These are phyloP conservation scores for Schizochytrium sp. DNA, from an alignment of 108 stramenopile species.

Conservation along the genomic window DNA sequence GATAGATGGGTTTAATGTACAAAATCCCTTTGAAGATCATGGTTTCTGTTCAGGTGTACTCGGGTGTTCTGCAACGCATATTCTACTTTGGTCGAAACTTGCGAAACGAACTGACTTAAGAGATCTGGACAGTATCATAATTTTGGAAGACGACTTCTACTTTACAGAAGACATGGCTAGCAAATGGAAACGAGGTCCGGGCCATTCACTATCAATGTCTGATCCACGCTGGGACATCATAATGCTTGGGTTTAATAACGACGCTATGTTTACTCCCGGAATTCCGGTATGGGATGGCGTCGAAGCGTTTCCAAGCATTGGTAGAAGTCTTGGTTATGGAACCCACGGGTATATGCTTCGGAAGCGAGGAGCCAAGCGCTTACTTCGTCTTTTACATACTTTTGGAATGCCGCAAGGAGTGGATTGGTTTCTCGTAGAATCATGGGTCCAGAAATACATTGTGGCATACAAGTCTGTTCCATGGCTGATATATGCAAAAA, in stretches of 20 bases:
- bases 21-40: no score
- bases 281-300: not conserved
- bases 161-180: not conserved
- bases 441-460: not conserved
- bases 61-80: not conserved
- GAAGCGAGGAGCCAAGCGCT: slow-evolving; percentile 9
- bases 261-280: not conserved
- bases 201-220: not conserved
- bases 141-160: not conserved
- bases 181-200: not conserved
- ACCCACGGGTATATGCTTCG: slow-evolving; percentile 54
- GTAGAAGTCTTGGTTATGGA: not conserved
- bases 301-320: not conserved
- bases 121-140: not conserved
- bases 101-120: not conserved
- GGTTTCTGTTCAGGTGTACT: no score
- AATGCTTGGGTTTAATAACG: not conserved
- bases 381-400: not conserved
- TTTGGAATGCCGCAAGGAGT: not conserved
- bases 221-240: slow-evolving; percentile 53
- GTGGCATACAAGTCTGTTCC: slow-evolving; percentile 54
- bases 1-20: no score
- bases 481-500: not conserved
- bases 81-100: not conserved
- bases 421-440: slow-evolving; percentile 33